Percentiles rank a stretch among this genome's conserved stretches.
These are phyloP conservation scores for Sordariomycetes sp. DNA, from an alignment of 2,329 filamentous ascomycete genomes.

Conservation along the genomic window DNA sequence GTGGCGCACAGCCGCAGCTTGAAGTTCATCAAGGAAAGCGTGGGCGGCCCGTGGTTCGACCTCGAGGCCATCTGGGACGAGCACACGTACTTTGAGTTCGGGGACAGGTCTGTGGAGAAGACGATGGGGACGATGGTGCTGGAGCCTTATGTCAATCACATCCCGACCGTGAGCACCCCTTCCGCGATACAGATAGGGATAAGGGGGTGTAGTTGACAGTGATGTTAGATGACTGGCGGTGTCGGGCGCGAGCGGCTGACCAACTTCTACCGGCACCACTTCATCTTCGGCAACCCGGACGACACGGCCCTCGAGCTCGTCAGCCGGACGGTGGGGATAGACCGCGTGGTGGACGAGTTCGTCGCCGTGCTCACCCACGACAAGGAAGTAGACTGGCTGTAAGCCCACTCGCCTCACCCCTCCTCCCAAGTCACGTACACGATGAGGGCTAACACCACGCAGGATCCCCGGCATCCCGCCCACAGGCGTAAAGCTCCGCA, in stretches of 20 bases:
- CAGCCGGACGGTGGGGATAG: slow-evolving; percentile 60
- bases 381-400: slow-evolving; percentile 59
- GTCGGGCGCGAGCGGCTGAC: slow-evolving; percentile 53
- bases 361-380: slow-evolving; percentile 55
- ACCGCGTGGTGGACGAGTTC: slow-evolving; percentile 64
- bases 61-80: slow-evolving; percentile 73
- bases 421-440: background rate
- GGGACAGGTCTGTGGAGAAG: slow-evolving; percentile 53
- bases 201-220: background rate
- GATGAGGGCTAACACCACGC: background rate
- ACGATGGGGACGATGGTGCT: slow-evolving; percentile 78
- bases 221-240: slow-evolving; percentile 50
- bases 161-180: slow-evolving; percentile 48
- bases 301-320: slow-evolving; percentile 60
- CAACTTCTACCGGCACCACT: slow-evolving; percentile 61
- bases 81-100: slow-evolving; percentile 64
- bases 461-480: slow-evolving; percentile 43
- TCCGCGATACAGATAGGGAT: too few species aligned
- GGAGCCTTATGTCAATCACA: slow-evolving; percentile 70
- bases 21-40: slow-evolving; percentile 50
- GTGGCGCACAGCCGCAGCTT: slow-evolving; percentile 58
- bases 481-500: slow-evolving; percentile 38
- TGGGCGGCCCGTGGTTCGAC: slow-evolving; percentile 59
- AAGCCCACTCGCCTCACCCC: slow-evolving; percentile 16
- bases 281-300: slow-evolving; percentile 62